Percentiles rank a stretch among this genome's conserved stretches.
Conservation (phyloP, 1,139 yeast species). For the Pichia norvegensis region DNA sequence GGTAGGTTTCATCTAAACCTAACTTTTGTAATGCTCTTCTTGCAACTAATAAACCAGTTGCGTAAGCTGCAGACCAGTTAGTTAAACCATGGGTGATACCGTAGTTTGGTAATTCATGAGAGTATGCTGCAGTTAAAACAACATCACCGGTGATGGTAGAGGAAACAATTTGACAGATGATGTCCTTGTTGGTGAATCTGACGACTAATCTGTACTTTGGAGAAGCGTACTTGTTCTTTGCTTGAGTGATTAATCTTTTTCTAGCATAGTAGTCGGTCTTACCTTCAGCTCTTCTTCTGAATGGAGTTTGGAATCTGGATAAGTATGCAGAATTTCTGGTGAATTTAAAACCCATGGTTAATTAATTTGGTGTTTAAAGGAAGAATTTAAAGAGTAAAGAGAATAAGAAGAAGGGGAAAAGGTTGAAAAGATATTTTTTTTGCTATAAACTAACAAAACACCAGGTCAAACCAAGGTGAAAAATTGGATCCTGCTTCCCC, state of each 20-base stretch:
- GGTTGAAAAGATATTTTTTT: background rate
- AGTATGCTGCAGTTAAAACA: constrained; percentile 95
- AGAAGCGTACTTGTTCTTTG: constrained; percentile 99
- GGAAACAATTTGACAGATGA: constrained; percentile 94
- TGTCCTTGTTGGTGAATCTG: constrained; percentile 99
- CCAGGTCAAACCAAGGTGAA: background rate
- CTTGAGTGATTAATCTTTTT: constrained; percentile 99
- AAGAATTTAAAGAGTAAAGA: background rate
- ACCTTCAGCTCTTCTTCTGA: constrained; percentile 99
- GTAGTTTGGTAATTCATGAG: constrained; percentile 97
- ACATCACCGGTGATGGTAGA: constrained; percentile 96
- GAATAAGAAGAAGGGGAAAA: background rate
- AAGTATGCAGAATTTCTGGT: constrained; percentile 79
- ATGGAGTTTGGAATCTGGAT: constrained; percentile 99
- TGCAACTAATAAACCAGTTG: constrained; percentile 97
- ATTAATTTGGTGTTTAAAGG: background rate
- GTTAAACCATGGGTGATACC: constrained; percentile 99
- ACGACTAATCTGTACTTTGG: constrained; percentile 99
- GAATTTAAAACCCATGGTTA: constrained; percentile 55
- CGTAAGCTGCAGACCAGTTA: constrained; percentile 99
- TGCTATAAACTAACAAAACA: too few relatives aligned
- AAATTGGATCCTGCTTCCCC: too few relatives aligned
- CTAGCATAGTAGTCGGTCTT: constrained; percentile 99
- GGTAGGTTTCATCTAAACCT: constrained; percentile 96
- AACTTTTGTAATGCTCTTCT: constrained; percentile 98